Evolutionary conservation across 345 rosid species (phyloP), one percentile per base, ranked within the genome.

Genomic region (Camelina hispida): DNA sequence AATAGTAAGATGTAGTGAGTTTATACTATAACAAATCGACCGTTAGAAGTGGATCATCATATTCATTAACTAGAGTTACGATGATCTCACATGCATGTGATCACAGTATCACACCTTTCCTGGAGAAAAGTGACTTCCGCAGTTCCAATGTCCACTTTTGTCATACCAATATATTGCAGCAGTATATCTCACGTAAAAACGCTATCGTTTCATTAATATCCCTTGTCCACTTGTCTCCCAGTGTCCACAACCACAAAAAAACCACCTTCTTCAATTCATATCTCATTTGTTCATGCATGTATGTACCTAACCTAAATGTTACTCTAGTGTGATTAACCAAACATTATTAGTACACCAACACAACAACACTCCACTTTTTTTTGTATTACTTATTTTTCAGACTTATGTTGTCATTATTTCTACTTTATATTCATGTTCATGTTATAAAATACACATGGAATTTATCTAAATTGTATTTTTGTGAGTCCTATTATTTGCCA

Each of bases 11-110:
- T 34, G 37, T 34, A 8, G 9, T 34, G 37, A 34, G 37, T 34
- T 34, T 34, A 6, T n/a, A n/a, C n/a, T n/a, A n/a, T n/a, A 12
- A n/a, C 30, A 44, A 28, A 4, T 61, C 5, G 50, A 71, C 59
- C 67, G 68, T 60, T 65, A 54, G 23, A 42, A 72, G 68, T 62
- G 63, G 60, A 66, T 67, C 48, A 42, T 40, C 48, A 50, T 40
- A 51, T 75, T 28, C 5, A 25, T 25, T 23, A 25, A 25, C 0
- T 43, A 32, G 51, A 1, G 55, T 40, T 60, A 68, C 20, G 69
- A 68, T 68, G 69, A 51, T 61, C 63, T 42, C 63, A 60, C 69
- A 28, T 52, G 68, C 73, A 75, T 59, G 68, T 75, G 78, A 74
- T 66, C 52, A 58, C 61, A 18, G 22, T 20, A 74, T 66, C 52